Evolutionary conservation across 139 green algal genomes (phyloP), one percentile per base, ranked within the genome.

Genomic region (Yamagishiella unicocca): DNA sequence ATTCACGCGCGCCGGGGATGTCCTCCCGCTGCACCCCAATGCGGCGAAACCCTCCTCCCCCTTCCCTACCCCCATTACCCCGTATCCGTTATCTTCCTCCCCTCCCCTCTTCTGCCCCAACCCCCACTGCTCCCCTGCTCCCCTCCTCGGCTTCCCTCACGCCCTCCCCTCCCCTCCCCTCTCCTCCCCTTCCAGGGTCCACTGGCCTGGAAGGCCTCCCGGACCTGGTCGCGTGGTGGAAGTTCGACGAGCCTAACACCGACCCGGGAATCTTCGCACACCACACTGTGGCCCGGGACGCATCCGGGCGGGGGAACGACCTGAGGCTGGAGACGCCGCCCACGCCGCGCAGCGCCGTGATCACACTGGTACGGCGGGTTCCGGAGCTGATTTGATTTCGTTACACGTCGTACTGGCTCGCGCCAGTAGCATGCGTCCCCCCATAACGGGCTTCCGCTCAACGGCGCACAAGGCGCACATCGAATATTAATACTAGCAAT

Each of bases 181-280:
- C 50, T 17, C 50, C 17, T 12, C 50, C 17, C 35, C 64, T 21
- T 37, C 5, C 55, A 85, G 80, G 80, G 89, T 31, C 78, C 8
- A 77, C 31, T 5, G 89, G 86, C n/a, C 77, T 97, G 64, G 93
- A 94, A 29, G 84, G 90, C 58, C 45, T 95, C 37, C 79, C 85
- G 33, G 91, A 96, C 72, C 90, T 98, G 64, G 92, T 96, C 22
- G 95, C 95, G 2, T 98, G 96, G 84, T 98, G 96, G 96, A 92
- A 96, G 40, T 98, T 98, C 89, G 94, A 98, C 82, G 96, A 98
- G 82, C 92, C 93, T 27, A 62, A 82, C 75, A 14, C 17, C 1
- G 85, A 89, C 62, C 58, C 62, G 0, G 85, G 85, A 46, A 84
- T 85, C 35, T 83, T 73, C 79, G 86, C 67, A 12, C 58, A 33